Base-by-base conservation (phyloP, 345 rosid species). In the Populus nigra region DNA sequence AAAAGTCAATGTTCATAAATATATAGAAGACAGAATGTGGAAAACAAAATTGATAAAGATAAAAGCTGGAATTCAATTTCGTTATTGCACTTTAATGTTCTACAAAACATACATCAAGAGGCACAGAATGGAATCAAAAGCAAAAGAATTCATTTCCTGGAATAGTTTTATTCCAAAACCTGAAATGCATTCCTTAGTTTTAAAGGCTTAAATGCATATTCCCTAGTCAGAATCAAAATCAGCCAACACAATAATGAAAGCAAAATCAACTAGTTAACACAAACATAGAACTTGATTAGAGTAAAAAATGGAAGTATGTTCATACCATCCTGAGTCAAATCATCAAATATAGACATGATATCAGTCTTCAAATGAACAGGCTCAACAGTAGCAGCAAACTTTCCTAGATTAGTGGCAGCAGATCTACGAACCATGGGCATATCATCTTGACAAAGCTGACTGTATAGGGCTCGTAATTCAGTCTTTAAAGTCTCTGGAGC, bases 401-500 rank as follows among this genome's bases (percentile, higher is more conserved):
- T 95, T 71, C 97, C 98, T 59, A 95, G 88, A 81, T 93, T 95
- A 18, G 96, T 83, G 36, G 97, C 98, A 47, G 99, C 99, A 70
- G 99, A 93, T 86, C 94, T 95, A 71, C 99, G 89, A 80, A 95
- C 99, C 98, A 91, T 95, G 35, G 98, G 99, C 99, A 93, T 93
- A 84, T 93, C 99, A 88, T 95, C 99, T 87, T 93, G 96, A 84
- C 99, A 95, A 45, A 95, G 85, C 79, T 93, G 98, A 62, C 84
- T 83, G 78, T 90, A 95, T 77, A 85, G 70, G 13, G 91, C 78
- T 72, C 99, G 83, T 68, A 93, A 79, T 86, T 95, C 97, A 43
- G 91, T 87, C 81, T 91, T 93, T 78, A 86, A 53, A 80, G 73
- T 68, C 77, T 95, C 98, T 11, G 96, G 78, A 53, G 99, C 99